A percentile compares a stretch with the other conserved stretches of the same genome.
Evolutionary conservation across 345 rosid species (phyloP).

Genomic region (Syzygium grande): DNA sequence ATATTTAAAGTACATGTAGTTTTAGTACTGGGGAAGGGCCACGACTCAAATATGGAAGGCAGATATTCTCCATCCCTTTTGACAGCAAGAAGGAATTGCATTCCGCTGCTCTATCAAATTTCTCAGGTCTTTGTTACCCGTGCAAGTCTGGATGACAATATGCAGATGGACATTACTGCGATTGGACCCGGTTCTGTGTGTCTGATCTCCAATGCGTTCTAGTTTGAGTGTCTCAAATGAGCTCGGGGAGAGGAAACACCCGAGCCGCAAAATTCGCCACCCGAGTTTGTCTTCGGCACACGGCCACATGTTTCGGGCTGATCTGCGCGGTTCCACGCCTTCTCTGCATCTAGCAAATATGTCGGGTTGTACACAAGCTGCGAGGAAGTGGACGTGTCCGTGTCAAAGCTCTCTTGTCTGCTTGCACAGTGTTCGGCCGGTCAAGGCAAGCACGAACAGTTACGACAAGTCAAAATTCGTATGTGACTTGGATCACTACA

Average conservation of each 20-base stretch:
- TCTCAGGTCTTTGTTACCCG: neutral
- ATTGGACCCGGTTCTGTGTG: too few relatives aligned
- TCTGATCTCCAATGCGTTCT: too few relatives aligned
- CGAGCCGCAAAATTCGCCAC: conserved; percentile 7
- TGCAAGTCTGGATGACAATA: too few relatives aligned
- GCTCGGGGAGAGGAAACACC: conserved; percentile 6
- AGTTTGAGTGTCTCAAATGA: conserved; percentile 8
- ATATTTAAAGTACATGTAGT: neutral
- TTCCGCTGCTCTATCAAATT: neutral
- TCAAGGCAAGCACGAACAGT: neutral
- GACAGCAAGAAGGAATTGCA: neutral
- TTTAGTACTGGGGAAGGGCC: too few relatives aligned
- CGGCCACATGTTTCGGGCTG: neutral
- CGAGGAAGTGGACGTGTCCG: neutral
- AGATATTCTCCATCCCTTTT: too few relatives aligned
- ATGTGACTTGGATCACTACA: too few relatives aligned
- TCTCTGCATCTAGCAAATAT: conserved; percentile 3
- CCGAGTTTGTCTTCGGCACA: neutral
- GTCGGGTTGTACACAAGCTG: neutral
- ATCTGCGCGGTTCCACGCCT: neutral
- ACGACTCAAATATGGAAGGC: too few relatives aligned
- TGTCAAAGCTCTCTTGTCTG: neutral
- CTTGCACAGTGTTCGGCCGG: conserved; percentile 8
- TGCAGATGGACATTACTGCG: too few relatives aligned
- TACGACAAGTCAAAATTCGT: neutral